These are phyloP conservation scores for Saturnispora gosingensis DNA, from an alignment of 805 yeast genomes.

Conservation along the genomic window DNA sequence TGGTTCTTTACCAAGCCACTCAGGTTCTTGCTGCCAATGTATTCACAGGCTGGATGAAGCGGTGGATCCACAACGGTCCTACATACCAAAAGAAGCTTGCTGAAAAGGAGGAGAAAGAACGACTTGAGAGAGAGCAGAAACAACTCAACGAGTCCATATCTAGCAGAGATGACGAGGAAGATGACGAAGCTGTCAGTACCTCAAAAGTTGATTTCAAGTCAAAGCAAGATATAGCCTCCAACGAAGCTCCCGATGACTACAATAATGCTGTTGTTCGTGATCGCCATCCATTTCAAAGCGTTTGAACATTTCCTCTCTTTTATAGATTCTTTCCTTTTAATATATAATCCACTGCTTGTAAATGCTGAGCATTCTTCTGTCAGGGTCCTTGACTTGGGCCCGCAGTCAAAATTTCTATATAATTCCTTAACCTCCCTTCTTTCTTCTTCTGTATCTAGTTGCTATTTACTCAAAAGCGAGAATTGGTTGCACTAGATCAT, in stretches of 20 bases:
- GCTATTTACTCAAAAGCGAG: neutral
- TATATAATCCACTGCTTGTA: neutral
- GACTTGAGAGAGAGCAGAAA: neutral
- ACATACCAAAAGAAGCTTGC: constrained; percentile 1
- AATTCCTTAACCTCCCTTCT: neutral
- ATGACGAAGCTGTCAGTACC: neutral
- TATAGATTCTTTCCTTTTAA: neutral
- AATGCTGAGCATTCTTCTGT: neutral
- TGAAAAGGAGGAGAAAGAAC: neutral
- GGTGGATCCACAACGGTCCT: constrained; percentile 46
- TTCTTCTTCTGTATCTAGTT: no score
- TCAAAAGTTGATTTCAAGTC: neutral
- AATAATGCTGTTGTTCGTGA: neutral
- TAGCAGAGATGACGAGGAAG: neutral
- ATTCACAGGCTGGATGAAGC: constrained; percentile 53
- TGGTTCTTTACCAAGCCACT: constrained; percentile 79
- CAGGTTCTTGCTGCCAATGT: constrained; percentile 79
- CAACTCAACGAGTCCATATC: neutral
- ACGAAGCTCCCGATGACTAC: neutral
- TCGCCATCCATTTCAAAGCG: neutral
- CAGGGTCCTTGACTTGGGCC: neutral
- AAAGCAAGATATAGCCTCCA: neutral
- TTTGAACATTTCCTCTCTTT: neutral
- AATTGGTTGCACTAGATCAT: neutral
- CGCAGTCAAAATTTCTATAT: neutral